Evolutionary conservation across 73 alveolate genomes (phyloP).

Genomic region (Symbiodinium natans): DNA sequence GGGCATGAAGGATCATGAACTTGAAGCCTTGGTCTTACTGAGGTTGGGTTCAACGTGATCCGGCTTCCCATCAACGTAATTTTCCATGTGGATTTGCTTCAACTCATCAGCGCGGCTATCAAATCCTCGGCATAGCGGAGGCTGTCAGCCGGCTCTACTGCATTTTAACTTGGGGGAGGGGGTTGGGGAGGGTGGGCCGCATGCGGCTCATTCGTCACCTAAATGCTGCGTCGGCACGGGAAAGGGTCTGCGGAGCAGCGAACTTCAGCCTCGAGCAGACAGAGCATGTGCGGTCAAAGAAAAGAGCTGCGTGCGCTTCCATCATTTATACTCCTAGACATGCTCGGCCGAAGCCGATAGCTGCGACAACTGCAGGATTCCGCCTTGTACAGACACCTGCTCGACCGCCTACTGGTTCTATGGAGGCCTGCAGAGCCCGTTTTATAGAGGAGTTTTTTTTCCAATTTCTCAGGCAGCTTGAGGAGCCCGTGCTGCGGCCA

Average conservation of each 20-base stretch:
- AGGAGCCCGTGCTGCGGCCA: slow-evolving; percentile 45
- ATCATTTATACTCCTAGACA: too few relatives aligned
- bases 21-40: neutral
- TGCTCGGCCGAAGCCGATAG: too few relatives aligned
- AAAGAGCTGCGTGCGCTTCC: too few relatives aligned
- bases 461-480: slow-evolving; percentile 21
- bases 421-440: neutral
- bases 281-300: neutral
- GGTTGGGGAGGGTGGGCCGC: too few relatives aligned
- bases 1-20: neutral
- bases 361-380: neutral
- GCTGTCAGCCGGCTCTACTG: neutral
- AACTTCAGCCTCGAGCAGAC: neutral
- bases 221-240: neutral
- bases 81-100: slow-evolving; percentile 1
- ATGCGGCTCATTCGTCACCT: neutral
- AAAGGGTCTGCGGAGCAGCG: neutral
- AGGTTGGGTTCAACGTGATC: slow-evolving; percentile 5
- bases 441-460: too few relatives aligned
- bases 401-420: neutral
- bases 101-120: neutral
- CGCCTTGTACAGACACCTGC: neutral
- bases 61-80: neutral
- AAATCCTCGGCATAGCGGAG: neutral
- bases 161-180: neutral